Conservation (phyloP, 164 flowering plant genomes). For the Malania oleifera region DNA sequence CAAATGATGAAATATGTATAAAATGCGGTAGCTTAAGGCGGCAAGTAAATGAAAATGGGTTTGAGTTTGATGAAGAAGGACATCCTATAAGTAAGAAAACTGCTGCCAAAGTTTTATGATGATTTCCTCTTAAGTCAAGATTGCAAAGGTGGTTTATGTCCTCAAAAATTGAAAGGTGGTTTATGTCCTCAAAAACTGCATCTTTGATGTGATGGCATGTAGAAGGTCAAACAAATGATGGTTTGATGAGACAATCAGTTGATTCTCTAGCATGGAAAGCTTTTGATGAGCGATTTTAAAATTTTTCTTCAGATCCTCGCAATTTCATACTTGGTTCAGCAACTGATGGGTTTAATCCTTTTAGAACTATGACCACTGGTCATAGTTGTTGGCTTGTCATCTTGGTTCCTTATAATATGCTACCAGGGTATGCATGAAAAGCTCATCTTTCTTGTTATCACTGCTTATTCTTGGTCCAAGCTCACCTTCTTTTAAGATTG, state of each 20-base stretch:
- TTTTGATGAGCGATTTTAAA: conserved; percentile 1
- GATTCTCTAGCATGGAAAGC: conserved; percentile 14
- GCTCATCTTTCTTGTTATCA: conserved; percentile 6
- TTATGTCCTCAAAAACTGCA: conserved; percentile 11
- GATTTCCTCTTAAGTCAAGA: too few species aligned
- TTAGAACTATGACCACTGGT: conserved; percentile 15
- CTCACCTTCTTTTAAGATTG: conserved; percentile 10
- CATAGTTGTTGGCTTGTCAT: conserved; percentile 15
- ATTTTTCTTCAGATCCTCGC: conserved; percentile 14
- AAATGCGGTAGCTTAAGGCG: too few species aligned
- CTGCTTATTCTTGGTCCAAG: conserved; percentile 15
- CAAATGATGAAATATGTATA: too few species aligned
- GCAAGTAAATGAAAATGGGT: too few species aligned
- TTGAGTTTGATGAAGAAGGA: too few species aligned
- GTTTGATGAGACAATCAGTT: conserved; percentile 13
- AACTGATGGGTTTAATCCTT: conserved; percentile 27
- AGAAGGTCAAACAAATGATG: conserved; percentile 3
- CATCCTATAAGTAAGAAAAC: too few species aligned
- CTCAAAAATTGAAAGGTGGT: not conserved
- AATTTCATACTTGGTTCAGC: conserved; percentile 23
- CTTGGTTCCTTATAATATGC: conserved; percentile 13
- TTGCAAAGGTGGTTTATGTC: too few species aligned
- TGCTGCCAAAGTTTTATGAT: too few species aligned
- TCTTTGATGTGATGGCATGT: conserved; percentile 20
- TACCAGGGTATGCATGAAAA: conserved; percentile 15